Evolutionary conservation across 2,329 filamentous ascomycete species (phyloP).

Genomic region (Whalleya microplaca): DNA sequence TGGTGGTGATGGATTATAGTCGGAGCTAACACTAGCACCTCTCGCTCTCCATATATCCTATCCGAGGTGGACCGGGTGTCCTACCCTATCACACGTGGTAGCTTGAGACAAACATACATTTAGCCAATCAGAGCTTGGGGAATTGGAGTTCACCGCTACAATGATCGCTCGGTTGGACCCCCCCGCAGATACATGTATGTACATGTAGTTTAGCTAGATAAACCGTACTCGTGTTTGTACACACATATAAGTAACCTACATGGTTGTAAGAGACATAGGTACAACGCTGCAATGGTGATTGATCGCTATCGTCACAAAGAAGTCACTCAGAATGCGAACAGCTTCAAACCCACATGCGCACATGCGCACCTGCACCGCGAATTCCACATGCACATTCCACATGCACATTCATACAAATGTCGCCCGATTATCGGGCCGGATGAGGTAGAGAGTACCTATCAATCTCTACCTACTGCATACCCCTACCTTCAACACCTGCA

Average conservation of each 20-base stretch:
- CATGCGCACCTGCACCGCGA: background rate
- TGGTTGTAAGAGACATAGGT: background rate
- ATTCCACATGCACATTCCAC: background rate
- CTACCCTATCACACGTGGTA: conserved; percentile 18
- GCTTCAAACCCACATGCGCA: background rate
- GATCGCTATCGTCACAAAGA: background rate
- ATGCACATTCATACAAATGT: background rate
- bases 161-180: background rate
- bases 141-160: conserved; percentile 19
- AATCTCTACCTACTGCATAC: background rate
- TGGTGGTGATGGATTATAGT: too few species aligned
- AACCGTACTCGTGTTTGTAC: too few species aligned
- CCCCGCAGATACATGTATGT: too few species aligned
- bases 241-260: too few species aligned
- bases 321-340: background rate
- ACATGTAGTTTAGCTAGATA: too few species aligned
- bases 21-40: background rate
- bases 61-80: too few species aligned
- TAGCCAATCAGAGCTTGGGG: conserved; percentile 2
- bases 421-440: conserved; percentile 22
- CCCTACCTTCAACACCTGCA: too few species aligned
- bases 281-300: background rate
- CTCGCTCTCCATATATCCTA: too few species aligned
- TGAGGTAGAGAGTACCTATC: conserved; percentile 6
- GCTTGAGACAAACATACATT: conserved; percentile 2